phyloP scores from a whole-genome alignment of 208 protist genomes.

The Naegleria fowleri region DNA sequence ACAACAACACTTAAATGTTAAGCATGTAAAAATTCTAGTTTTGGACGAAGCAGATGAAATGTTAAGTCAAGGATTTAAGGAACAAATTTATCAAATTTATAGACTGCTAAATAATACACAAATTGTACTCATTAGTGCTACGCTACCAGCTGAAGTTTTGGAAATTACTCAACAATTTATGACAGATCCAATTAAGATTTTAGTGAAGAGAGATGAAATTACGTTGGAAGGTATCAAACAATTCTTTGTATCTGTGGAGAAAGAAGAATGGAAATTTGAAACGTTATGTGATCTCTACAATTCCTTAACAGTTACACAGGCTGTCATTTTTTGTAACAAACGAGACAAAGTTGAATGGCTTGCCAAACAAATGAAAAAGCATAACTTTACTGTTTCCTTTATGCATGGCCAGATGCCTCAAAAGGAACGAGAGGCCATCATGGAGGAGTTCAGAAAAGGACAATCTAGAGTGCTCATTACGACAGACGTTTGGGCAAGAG shows the following conservation, averaged over 20 bases:
- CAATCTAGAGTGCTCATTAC: constrained; percentile 96
- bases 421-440: constrained; percentile 94
- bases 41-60: constrained; percentile 99
- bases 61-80: constrained; percentile 96
- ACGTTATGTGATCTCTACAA: constrained; percentile 98
- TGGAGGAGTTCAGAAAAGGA: constrained; percentile 92
- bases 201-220: constrained; percentile 98
- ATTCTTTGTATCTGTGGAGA: constrained; percentile 95
- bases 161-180: constrained; percentile 96
- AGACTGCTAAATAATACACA: constrained; percentile 77
- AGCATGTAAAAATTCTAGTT: constrained; percentile 82
- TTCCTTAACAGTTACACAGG: constrained; percentile 91
- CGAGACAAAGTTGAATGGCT: constrained; percentile 97
- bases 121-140: constrained; percentile 78
- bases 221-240: constrained; percentile 95
- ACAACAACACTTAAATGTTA: constrained; percentile 65
- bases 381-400: constrained; percentile 88
- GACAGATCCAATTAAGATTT: constrained; percentile 92
- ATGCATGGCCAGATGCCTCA: constrained; percentile 97
- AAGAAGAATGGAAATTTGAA: constrained; percentile 98
- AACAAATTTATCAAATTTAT: constrained; percentile 97
- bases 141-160: constrained; percentile 73
- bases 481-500: constrained; percentile 91
- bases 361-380: constrained; percentile 85
- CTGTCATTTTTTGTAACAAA: constrained; percentile 99